phyloP scores from a whole-genome alignment of 164 flowering plant genomes.

The Dillenia suffruticosa region DNA sequence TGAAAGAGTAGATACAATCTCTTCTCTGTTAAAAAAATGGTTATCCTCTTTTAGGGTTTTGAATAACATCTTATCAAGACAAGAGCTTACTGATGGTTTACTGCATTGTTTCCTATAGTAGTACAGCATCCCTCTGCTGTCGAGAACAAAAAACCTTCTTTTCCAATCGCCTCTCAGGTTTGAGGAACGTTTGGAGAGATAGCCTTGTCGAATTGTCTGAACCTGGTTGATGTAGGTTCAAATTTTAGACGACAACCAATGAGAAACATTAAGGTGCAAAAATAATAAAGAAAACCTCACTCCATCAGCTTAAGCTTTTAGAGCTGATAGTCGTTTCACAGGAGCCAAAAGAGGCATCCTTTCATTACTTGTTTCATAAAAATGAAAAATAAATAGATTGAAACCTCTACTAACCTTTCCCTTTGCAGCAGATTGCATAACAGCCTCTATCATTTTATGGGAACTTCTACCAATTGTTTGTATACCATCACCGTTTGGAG shows the following conservation, averaged over 20 bases:
- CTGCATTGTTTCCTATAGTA: constrained; percentile 81
- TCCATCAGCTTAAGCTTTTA: no score
- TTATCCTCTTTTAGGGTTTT: no score
- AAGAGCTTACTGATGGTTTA: constrained; percentile 63
- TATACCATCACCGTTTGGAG: constrained; percentile 48
- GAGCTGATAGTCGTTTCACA: no score
- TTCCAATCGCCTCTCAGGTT: constrained; percentile 97
- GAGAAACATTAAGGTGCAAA: no score
- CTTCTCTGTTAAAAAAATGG: no score
- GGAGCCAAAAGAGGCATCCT: no score
- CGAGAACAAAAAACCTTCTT: constrained; percentile 92
- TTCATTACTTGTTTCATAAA: no score
- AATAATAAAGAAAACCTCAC: no score
- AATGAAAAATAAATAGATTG: no score
- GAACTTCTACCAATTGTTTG: constrained; percentile 47
- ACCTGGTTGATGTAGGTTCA: constrained; percentile 38
- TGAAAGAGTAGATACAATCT: neutral
- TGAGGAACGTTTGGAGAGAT: constrained; percentile 92
- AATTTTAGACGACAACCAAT: no score
- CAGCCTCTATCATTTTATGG: constrained; percentile 54
- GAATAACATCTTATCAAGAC: neutral
- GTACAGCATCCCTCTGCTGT: constrained; percentile 92
- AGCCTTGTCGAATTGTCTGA: constrained; percentile 96
- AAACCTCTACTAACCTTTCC: constrained; percentile 48
- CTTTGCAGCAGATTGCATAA: constrained; percentile 67